Percentiles rank a stretch among this genome's conserved stretches.
Conservation (phyloP, 495 filamentous ascomycete species). For the Symbiotaphrina buchneri region DNA sequence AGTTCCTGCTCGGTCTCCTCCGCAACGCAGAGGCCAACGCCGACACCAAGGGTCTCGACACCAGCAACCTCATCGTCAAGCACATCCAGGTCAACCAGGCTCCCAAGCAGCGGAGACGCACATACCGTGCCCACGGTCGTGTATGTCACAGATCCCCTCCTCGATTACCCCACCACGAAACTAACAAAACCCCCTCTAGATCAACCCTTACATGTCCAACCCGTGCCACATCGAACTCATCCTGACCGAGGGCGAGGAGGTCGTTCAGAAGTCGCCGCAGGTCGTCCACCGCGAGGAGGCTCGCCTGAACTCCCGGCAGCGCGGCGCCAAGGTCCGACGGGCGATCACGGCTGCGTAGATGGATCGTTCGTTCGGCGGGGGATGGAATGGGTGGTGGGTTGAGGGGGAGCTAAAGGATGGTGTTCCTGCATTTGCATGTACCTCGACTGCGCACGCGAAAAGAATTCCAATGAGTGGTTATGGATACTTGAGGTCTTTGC, state of each 20-base stretch:
- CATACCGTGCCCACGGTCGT: slow-evolving; percentile 98
- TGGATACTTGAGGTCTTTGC: no score
- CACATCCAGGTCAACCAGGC: slow-evolving; percentile 99
- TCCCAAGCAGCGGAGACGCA: slow-evolving; percentile 90
- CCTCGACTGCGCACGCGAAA: no score
- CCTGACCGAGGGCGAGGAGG: slow-evolving; percentile 88
- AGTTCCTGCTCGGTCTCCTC: slow-evolving; percentile 90
- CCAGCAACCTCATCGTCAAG: slow-evolving; percentile 86
- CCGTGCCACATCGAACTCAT: slow-evolving; percentile 99
- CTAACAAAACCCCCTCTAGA: slow-evolving; percentile 24
- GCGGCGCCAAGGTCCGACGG: slow-evolving; percentile 52
- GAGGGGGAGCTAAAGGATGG: no score
- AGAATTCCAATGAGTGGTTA: no score
- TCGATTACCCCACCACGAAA: slow-evolving; percentile 1
- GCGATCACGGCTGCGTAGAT: slow-evolving; percentile 62
- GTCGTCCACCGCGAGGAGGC: slow-evolving; percentile 31
- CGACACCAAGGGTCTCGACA: slow-evolving; percentile 97
- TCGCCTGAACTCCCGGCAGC: slow-evolving; percentile 69
- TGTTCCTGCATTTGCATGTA: no score
- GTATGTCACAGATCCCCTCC: slow-evolving; percentile 34
- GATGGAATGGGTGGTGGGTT: no score
- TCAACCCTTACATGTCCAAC: slow-evolving; percentile 99
- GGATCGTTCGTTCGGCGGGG: no score
- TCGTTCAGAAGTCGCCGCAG: slow-evolving; percentile 59
- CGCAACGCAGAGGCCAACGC: slow-evolving; percentile 99